A percentile compares a stretch with the other conserved stretches of the same genome.
Evolutionary conservation across 805 yeast genomes (phyloP).

Genomic region (Starmera caribaea): DNA sequence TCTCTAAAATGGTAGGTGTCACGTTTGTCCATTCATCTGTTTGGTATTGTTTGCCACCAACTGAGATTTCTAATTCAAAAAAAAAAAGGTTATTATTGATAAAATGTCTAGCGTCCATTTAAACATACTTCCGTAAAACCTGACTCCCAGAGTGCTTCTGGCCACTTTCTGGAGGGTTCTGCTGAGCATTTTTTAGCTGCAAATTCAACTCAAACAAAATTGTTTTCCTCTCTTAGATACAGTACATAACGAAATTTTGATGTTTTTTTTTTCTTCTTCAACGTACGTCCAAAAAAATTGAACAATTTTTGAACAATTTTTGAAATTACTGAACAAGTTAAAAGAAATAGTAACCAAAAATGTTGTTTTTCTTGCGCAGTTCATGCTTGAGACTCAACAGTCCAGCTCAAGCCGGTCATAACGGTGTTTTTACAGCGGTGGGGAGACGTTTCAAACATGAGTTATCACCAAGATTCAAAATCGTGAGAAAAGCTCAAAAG

Average conservation of each 20-base stretch:
- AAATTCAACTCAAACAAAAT: too few species aligned
- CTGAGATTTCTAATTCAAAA: constrained; percentile 15
- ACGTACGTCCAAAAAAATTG: background rate
- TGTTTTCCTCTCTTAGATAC: too few species aligned
- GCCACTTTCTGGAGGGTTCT: background rate
- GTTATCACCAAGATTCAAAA: constrained; percentile 19
- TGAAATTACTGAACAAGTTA: background rate
- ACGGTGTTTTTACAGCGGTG: background rate
- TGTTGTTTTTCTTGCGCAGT: too few species aligned
- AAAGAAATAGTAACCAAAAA: background rate
- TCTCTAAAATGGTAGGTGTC: constrained; percentile 57
- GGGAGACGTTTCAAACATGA: constrained; percentile 21
- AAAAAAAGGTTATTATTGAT: too few species aligned
- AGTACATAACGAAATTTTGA: too few species aligned
- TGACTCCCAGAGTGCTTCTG: background rate
- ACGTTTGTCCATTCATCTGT: constrained; percentile 82
- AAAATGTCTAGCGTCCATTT: too few species aligned
- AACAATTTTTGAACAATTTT: background rate
- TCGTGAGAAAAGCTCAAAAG: constrained; percentile 65
- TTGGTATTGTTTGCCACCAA: constrained; percentile 42
- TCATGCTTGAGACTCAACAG: too few species aligned
- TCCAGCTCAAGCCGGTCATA: background rate
- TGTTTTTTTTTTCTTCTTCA: background rate
- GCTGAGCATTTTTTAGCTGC: background rate
- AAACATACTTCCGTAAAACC: too few species aligned